These are phyloP conservation scores for Alternaria brassicicola DNA, from an alignment of 2,329 filamentous ascomycete species.

Conservation along the genomic window DNA sequence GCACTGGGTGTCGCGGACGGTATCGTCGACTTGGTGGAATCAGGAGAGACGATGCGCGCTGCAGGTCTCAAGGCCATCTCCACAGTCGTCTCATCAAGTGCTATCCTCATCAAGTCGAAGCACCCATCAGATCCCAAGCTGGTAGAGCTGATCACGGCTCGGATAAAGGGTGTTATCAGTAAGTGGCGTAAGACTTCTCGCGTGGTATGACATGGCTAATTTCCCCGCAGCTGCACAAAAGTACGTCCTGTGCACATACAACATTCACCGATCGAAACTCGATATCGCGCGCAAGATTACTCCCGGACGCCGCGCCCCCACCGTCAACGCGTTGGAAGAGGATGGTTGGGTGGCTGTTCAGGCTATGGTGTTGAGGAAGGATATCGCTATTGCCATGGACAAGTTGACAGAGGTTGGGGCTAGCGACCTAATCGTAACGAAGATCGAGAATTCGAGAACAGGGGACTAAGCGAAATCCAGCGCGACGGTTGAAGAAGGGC, in stretches of 20 bases:
- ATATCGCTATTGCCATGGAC: constrained; percentile 86
- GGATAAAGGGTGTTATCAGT: constrained; percentile 92
- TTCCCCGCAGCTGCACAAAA: constrained; percentile 72
- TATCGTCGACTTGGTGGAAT: constrained; percentile 97
- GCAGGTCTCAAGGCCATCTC: constrained; percentile 93
- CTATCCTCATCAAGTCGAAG: constrained; percentile 90
- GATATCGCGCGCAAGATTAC: constrained; percentile 75
- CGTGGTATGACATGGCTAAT: constrained; percentile 14
- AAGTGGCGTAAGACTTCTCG: constrained; percentile 32
- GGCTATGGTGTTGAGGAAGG: constrained; percentile 90
- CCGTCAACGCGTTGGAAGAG: constrained; percentile 85
- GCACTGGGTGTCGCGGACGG: constrained; percentile 94
- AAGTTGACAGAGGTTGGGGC: constrained; percentile 76
- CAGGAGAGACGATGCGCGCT: constrained; percentile 96
- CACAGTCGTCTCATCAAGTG: constrained; percentile 86
- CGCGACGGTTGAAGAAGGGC: too few species aligned
- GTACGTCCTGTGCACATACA: constrained; percentile 96
- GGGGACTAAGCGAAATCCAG: constrained; percentile 23
- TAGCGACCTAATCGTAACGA: constrained; percentile 81
- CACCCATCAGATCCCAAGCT: constrained; percentile 78
- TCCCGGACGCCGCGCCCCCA: constrained; percentile 91
- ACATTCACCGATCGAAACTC: constrained; percentile 76
- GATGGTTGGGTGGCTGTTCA: constrained; percentile 93
- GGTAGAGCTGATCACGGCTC: constrained; percentile 81
- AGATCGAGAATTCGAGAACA: constrained; percentile 76